Base-by-base conservation (phyloP, 2,329 filamentous ascomycete species). In the Zasmidium cellare region DNA sequence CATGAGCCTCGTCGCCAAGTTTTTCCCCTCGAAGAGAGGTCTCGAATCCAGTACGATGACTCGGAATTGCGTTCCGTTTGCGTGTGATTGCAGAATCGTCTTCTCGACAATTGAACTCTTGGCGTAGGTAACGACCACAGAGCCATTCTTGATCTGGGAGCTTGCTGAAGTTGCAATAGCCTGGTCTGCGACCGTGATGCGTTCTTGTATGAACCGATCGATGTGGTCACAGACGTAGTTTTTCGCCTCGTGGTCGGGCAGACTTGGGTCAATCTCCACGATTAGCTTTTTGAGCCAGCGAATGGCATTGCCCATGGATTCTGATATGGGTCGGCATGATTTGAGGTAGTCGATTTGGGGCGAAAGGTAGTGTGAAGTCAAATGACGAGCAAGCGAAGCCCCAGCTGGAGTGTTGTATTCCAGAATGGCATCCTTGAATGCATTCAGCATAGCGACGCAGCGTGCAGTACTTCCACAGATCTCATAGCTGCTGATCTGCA, bases 281-380 rank as follows among this genome's bases (percentile, higher is more conserved):
- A 99, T 93, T 69, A 91, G 86, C 49, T 96, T 85, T 79, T 99
- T 99, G 51, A 99, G 83, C 82, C 92, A 93, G 55, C 94, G 86
- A 71, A 99, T 96, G 35, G 92, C 92, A 74, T 97, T 99, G 60
- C 94, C 94, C 87, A 97, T 96, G 61, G 91, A 91, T 75, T 96
- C 94, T 65, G 91, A 96, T 77, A 99, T 90, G 31, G 94, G 92
- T n/a, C 94, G 87, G 71, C 92, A 97, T 65, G 91, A 91, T 59
- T 91, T 90, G 60, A 99, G 84, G 71, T 96, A 97, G 64, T 96
- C 92, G 70, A 99, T 97, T 76, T 99, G 94, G 38, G 92, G 91
- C 69, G 92, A 94, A 59, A 99, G 86, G 63, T 91, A 87, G 75
- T 97, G 91, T 11, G 90, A 89, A 28, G 91, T 94, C 68, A 99